A percentile compares a stretch with the other conserved stretches of the same genome.
phyloP scores from a whole-genome alignment of 495 filamentous ascomycete genomes.

The Cairneyella variabilis region DNA sequence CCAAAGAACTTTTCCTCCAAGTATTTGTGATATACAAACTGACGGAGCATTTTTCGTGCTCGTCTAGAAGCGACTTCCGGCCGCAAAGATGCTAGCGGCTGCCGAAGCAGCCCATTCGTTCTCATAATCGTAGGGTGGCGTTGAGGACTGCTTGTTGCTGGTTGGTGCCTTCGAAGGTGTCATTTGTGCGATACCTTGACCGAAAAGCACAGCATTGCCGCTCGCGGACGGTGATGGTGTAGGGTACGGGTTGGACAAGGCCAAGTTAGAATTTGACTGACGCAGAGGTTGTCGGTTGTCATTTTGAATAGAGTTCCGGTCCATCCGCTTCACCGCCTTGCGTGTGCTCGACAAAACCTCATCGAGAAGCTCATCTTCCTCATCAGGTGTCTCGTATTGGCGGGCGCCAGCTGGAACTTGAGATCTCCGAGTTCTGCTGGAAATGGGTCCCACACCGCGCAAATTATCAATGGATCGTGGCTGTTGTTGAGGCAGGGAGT shows the following conservation, averaged over 20 bases:
- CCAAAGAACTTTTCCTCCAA: conserved; percentile 27
- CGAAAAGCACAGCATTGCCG: conserved; percentile 67
- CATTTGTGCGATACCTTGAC: conserved; percentile 45
- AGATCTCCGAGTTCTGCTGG: conserved; percentile 78
- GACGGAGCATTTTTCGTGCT: conserved; percentile 4
- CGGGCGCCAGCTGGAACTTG: conserved; percentile 72
- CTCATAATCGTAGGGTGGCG: conserved; percentile 83
- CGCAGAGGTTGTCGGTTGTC: conserved; percentile 40
- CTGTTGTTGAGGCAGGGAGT: conserved; percentile 71
- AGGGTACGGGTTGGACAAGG: conserved; percentile 76
- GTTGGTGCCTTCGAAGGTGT: conserved; percentile 52
- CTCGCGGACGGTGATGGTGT: conserved; percentile 89
- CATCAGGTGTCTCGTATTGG: conserved; percentile 92
- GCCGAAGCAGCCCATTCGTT: conserved; percentile 84
- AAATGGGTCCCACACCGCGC: conserved; percentile 60
- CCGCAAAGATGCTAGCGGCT: conserved; percentile 70
- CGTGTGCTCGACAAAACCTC: conserved; percentile 58
- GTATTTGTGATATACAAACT: conserved; percentile 24
- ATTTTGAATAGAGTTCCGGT: conserved; percentile 43
- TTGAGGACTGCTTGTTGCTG: conserved; percentile 58
- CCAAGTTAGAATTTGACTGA: conserved; percentile 54
- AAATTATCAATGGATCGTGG: conserved; percentile 60
- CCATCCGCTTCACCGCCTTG: conserved; percentile 45
- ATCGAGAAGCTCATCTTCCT: conserved; percentile 93
- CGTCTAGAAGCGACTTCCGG: conserved; percentile 50